Base-by-base conservation (phyloP, 2,329 filamentous ascomycete genomes). In the Eutypa lata region DNA sequence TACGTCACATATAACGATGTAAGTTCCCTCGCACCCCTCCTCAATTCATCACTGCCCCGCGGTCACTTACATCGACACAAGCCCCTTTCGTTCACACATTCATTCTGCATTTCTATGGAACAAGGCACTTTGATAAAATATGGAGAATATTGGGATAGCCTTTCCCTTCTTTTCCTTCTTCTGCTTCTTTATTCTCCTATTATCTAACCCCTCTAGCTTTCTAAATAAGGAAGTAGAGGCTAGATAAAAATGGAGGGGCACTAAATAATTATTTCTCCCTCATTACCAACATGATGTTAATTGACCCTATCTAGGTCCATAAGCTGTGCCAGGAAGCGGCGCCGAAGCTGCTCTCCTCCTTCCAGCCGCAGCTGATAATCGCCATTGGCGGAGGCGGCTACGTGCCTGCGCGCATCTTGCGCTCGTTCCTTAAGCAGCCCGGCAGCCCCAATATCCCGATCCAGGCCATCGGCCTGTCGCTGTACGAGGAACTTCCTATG, bases 311-410 rank as follows among this genome's bases (percentile, higher is more conserved):
- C n/a, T 67, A 97, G 92, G 89, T 99, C 68, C 94, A 99, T 84
- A 96, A 96, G 76, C 84, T 97, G 70, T 99, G 94, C 80, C 89
- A 97, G 76, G 81, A 88, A 69, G 86, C 91, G 18, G 94, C 92
- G 38, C 81, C 84, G 59, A 78, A 80, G 64, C 95, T 97, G 71
- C 86, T 99, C 65, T 78, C 86, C 69, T 84, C 90, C 16, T 91
- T 96, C 80, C 82, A 91, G 70, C 94, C 94, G 38, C 90, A 96
- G 73, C 89, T 99, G 64, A 96, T 99, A 82, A 96, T 99, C 73
- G 94, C 94, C 70, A 97, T 97, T 71, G 94, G 94, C 65, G 94
- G 94, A 60, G 94, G 94, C 65, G 94, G 94, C 66, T 99, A 97
- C 74, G 91, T 99, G 40, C 94, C 94, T 56, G 94, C 94, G 45